Conservation (phyloP, 176 grass and related monocot species). For the Elaeis guineensis region DNA sequence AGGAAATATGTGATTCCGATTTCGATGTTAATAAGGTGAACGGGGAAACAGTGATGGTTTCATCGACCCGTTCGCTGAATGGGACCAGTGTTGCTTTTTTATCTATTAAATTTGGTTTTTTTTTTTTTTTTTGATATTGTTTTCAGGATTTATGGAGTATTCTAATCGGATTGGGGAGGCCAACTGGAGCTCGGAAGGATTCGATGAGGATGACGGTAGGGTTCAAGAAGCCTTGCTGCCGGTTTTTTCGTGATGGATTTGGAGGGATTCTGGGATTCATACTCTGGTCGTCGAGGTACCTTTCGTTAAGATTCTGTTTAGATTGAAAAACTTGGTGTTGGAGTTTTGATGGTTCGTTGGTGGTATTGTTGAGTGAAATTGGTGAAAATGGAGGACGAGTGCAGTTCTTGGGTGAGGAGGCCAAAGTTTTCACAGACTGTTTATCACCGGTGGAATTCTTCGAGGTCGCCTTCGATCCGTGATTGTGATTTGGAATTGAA, state of each 20-base stretch:
- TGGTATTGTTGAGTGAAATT: not conserved
- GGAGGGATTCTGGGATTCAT: slow-evolving; percentile 46
- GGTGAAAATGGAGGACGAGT: slow-evolving; percentile 51
- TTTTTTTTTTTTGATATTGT: too few species aligned
- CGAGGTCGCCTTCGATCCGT: slow-evolving; percentile 36
- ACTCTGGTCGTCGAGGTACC: slow-evolving; percentile 44
- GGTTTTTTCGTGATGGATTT: slow-evolving; percentile 35
- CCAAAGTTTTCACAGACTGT: slow-evolving; percentile 64
- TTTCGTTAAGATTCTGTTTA: slow-evolving; percentile 8
- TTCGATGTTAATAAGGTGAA: too few species aligned
- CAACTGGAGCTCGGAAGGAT: slow-evolving; percentile 19
- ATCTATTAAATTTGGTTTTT: too few species aligned
- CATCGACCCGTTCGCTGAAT: too few species aligned
- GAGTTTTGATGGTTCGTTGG: not conserved
- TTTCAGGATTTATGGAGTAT: too few species aligned
- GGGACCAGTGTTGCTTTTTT: too few species aligned
- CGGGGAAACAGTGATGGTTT: too few species aligned
- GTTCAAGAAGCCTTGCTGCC: slow-evolving; percentile 20
- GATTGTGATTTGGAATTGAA: slow-evolving; percentile 31
- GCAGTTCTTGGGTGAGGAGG: slow-evolving; percentile 74
- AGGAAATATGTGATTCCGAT: too few species aligned
- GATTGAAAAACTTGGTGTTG: not conserved
- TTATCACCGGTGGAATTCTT: slow-evolving; percentile 34
- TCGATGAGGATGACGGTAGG: not conserved
- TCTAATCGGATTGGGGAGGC: slow-evolving; percentile 15